A percentile compares a stretch with the other conserved stretches of the same genome.
phyloP scores from a whole-genome alignment of 2,329 filamentous ascomycete species.

The Furcasterigmium sp. region DNA sequence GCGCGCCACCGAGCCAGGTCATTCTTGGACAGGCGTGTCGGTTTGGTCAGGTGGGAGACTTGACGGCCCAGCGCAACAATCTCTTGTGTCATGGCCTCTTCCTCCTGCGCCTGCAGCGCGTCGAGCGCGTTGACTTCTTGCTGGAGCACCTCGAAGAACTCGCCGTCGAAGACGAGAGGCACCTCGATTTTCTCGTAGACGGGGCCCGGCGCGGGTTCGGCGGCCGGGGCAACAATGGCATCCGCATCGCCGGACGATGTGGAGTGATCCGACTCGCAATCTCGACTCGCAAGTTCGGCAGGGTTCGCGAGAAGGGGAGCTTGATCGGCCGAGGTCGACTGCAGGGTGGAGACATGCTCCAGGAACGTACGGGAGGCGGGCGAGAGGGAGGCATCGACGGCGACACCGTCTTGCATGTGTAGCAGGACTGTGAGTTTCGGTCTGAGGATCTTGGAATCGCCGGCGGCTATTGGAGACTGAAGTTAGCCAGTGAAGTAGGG shows the following conservation, averaged over 20 bases:
- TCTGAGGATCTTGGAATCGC: constrained; percentile 43
- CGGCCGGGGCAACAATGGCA: not conserved
- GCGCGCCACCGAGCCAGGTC: constrained; percentile 74
- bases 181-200: constrained; percentile 55
- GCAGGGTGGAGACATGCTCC: constrained; percentile 46
- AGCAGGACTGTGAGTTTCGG: constrained; percentile 69
- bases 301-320: constrained; percentile 2
- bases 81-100: constrained; percentile 55
- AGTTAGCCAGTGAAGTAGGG: no score
- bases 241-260: no score
- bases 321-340: constrained; percentile 5
- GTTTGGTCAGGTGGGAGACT: constrained; percentile 59
- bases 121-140: constrained; percentile 67
- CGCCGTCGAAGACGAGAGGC: constrained; percentile 67
- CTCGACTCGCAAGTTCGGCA: no score
- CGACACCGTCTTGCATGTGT: constrained; percentile 59
- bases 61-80: constrained; percentile 61
- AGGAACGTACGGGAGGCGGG: constrained; percentile 60
- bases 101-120: constrained; percentile 60
- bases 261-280: no score
- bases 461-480: no score
- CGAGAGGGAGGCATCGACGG: constrained; percentile 64
- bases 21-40: constrained; percentile 54
- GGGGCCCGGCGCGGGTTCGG: not conserved
- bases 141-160: constrained; percentile 75